A percentile compares a stretch with the other conserved stretches of the same genome.
These are phyloP conservation scores for Arabidopsis arenosa DNA, from an alignment of 345 rosid species.

Conservation along the genomic window DNA sequence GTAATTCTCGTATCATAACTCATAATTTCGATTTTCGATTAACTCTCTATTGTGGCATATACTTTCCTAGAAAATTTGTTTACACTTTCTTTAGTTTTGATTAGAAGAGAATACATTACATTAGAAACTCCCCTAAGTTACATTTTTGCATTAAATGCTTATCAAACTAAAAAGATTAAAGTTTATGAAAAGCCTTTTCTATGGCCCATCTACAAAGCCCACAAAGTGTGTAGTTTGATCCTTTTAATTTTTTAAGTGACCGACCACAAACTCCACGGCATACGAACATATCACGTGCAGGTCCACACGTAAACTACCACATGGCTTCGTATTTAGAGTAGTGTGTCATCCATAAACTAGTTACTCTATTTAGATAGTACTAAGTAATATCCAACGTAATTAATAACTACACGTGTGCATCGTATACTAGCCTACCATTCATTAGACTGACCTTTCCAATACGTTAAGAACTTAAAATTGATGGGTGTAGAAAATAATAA, in stretches of 20 bases:
- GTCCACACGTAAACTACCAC: constrained; percentile 31
- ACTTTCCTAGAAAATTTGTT: too few relatives aligned
- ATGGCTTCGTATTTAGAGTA: constrained; percentile 13
- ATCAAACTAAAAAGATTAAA: not conserved
- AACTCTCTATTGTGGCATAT: not conserved
- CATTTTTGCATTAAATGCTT: not conserved
- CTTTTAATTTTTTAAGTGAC: not conserved
- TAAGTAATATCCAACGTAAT: not conserved
- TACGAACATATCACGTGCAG: constrained; percentile 35
- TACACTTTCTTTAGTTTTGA: not conserved
- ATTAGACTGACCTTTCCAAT: constrained; percentile 13
- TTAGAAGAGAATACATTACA: not conserved
- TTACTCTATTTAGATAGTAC: too few relatives aligned
- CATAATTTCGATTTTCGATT: not conserved
- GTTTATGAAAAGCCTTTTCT: not conserved
- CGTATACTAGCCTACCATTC: not conserved
- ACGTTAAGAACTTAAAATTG: constrained; percentile 5
- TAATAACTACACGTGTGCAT: constrained; percentile 13
- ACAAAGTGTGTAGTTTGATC: constrained; percentile 12
- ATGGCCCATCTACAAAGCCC: constrained; percentile 25
- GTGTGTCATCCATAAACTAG: too few relatives aligned
- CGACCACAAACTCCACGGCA: constrained; percentile 23
- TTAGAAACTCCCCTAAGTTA: not conserved
- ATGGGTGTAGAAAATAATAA: constrained; percentile 4
- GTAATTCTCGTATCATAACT: not conserved